A percentile compares a stretch with the other conserved stretches of the same genome.
Conservation (phyloP, 805 yeast genomes). For the Yarrowia phangngaensis region DNA sequence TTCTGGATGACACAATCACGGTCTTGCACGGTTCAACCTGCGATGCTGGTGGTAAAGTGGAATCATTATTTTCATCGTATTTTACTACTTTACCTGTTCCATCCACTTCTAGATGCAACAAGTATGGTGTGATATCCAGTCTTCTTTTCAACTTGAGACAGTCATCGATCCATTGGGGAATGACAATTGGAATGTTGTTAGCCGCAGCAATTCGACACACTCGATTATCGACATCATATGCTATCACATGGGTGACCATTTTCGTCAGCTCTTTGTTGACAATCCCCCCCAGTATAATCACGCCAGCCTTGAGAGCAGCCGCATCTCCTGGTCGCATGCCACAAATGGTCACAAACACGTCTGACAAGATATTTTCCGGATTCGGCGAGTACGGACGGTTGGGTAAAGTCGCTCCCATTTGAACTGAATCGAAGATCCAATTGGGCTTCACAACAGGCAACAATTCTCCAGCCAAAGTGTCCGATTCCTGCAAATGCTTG, state of each 20-base stretch:
- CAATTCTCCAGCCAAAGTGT: constrained; percentile 41
- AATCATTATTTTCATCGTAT: background rate
- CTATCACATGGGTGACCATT: constrained; percentile 74
- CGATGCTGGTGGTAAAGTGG: constrained; percentile 1
- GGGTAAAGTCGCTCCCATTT: constrained; percentile 45
- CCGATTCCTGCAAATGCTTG: constrained; percentile 9
- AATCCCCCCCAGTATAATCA: constrained; percentile 73
- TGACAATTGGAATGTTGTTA: constrained; percentile 44
- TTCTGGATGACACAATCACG: constrained; percentile 1
- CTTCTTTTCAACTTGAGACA: constrained; percentile 53
- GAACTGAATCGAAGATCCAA: constrained; percentile 56
- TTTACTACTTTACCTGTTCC: constrained; percentile 5
- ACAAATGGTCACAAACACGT: constrained; percentile 58
- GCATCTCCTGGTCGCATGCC: constrained; percentile 55
- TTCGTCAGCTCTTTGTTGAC: constrained; percentile 58
- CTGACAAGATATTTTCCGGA: constrained; percentile 59
- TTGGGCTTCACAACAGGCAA: constrained; percentile 60
- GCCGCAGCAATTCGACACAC: constrained; percentile 51
- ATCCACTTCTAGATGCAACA: constrained; percentile 36
- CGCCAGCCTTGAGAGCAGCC: constrained; percentile 65
- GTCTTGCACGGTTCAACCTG: constrained; percentile 18
- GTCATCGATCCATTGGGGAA: constrained; percentile 76
- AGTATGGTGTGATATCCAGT: constrained; percentile 53
- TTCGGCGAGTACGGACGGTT: constrained; percentile 67
- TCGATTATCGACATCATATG: constrained; percentile 42